phyloP scores from a whole-genome alignment of 2,329 filamentous ascomycete species.

The Penicillium sp. region DNA sequence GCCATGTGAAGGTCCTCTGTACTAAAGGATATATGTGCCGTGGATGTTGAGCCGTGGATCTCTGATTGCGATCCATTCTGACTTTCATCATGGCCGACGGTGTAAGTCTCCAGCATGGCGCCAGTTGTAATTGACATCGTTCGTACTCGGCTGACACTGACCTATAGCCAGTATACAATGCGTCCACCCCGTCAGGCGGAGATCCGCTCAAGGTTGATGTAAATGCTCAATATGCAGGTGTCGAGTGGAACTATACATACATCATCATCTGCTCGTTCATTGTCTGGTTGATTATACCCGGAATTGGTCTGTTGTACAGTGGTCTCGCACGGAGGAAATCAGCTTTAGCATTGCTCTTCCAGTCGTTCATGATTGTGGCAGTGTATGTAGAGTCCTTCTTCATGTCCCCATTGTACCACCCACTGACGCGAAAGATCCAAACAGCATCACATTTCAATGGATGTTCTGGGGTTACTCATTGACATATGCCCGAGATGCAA shows the following conservation, averaged over 20 bases:
- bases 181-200: conserved; percentile 52
- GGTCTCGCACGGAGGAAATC: conserved; percentile 64
- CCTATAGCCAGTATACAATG: conserved; percentile 36
- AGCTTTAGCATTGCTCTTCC: conserved; percentile 61
- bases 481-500: conserved; percentile 60
- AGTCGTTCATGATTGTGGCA: conserved; percentile 58
- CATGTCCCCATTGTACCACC: not conserved
- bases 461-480: conserved; percentile 67
- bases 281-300: conserved; percentile 66
- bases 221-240: conserved; percentile 58
- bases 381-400: conserved; percentile 40
- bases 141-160: not conserved
- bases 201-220: conserved; percentile 55
- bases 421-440: not conserved
- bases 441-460: conserved; percentile 50
- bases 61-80: not conserved
- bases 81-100: conserved; percentile 9
- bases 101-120: conserved; percentile 1
- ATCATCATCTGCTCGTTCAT: conserved; percentile 57
- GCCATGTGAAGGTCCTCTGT: not conserved
- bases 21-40: not conserved
- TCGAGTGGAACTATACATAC: conserved; percentile 63
- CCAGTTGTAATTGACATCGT: not conserved
- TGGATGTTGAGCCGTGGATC: not conserved
- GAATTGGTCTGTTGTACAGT: conserved; percentile 64